Base-by-base conservation (phyloP, 2,329 filamentous ascomycete species). In the Endocalyx cinctus region DNA sequence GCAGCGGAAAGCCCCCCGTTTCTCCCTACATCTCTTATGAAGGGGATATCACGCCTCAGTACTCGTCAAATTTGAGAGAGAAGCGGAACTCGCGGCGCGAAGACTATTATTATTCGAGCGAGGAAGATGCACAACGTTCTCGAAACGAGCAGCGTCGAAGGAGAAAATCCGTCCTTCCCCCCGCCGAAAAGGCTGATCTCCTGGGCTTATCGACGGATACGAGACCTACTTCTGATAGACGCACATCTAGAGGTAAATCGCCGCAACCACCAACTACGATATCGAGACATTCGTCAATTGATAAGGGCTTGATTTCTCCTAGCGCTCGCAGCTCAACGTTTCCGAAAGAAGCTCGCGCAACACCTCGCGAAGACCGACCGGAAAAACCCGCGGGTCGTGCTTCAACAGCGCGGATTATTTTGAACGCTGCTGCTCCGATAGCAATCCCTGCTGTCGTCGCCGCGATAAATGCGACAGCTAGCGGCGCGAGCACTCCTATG, bases 91-190 rank as follows among this genome's bases (percentile, higher is more conserved):
- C 47, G 3, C 37, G 45, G 12, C 37, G 38, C 7, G 39, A 39
- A 13, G 50, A 55, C 31, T 40, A 44, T 4, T 48, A 45, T 29
- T 51, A 52, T 29, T 55, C 53, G 5, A 55, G 50, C n/a, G 55
- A 55, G 25, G 55, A 58, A 13, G 55, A 58, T 8, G 8, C 20
- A 12, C 14, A 37, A n/a, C 37, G 41, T 2, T 40, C 38, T 15
- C 43, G 37, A 10, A 15, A 17, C n/a, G 43, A 44, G 14, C 10
- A 29, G 17, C 50, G 39, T 8, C 42, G 36, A 17, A 50, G 47
- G 26, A 45, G 41, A n/a, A 49, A 47, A 29, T 50, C 52, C 13
- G 35, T 27, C 27, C 17, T 47, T 16, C 45, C 40, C 12, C 29
- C 41, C 7, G 41, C 41, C 7, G 41, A 43, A n/a, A 41, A 38